Evolutionary conservation across 2,329 filamentous ascomycete species (phyloP), one percentile per base, ranked within the genome.

Genomic region (Aspergillus viridinutans): DNA sequence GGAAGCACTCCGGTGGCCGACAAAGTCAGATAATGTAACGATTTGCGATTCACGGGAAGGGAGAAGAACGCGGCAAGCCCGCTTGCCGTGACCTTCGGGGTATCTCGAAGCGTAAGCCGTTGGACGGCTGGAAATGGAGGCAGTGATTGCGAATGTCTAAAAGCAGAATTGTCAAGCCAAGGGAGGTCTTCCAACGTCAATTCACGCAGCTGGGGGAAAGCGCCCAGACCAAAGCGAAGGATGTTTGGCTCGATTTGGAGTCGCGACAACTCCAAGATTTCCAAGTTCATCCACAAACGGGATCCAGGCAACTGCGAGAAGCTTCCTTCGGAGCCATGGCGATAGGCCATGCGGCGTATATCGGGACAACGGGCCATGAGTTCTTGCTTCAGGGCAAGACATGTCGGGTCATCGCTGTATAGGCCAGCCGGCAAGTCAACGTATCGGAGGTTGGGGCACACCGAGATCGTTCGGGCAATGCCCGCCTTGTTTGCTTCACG

Each of bases 371-470:
- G 83, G 23, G 86, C 88, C 76, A 96, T 89, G 25, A 97, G 80
- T 73, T 96, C 92, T 64, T 94, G 85, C 60, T 90, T 87, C 63
- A 97, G 78, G 1, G 89, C 86, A 54, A 87, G 78, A 66, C 89
- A 95, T 29, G 84, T 82, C 3, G 85, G 78, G 60, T 97, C 92
- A 67, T 94, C 92, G 53, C 83, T 85, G 76, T 87, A 97, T 72
- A 96, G 85, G 51, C 91, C 92, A 63, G 94, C 89, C 4, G 93
- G 93, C 7, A 97, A 82, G 74, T 97, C 93, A 63, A 96, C 88
- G 72, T 94, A 97, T 71, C 85, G 88, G 48, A 97, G 79, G 68
- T 93, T 92, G 29, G 91, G 90, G 47, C 93, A 81, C 25, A 92
- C 89, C 40, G 91, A 90, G 50, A 97, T 88, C 26, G 90, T 90